These are phyloP conservation scores for Acephala macrosclerotiorum DNA, from an alignment of 2,329 filamentous ascomycete species.

Conservation along the genomic window DNA sequence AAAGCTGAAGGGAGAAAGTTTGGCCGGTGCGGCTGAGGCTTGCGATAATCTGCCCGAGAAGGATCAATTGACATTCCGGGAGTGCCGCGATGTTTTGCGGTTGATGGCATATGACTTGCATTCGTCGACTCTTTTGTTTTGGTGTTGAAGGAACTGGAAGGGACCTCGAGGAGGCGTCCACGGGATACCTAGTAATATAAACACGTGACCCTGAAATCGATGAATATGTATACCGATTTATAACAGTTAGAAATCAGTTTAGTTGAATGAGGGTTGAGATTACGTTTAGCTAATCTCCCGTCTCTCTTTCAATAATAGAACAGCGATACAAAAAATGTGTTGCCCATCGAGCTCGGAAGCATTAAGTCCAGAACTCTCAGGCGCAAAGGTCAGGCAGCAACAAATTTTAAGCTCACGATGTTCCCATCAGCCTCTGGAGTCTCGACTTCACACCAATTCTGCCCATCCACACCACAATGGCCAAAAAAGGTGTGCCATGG, in stretches of 20 bases:
- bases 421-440: background rate
- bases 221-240: too few species aligned
- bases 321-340: background rate
- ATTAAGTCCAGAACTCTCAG: too few species aligned
- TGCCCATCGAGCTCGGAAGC: too few species aligned
- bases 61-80: slow-evolving; percentile 6
- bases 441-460: background rate
- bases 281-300: too few species aligned
- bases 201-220: too few species aligned
- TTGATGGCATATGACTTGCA: slow-evolving; percentile 5
- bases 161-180: too few species aligned
- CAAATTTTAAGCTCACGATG: slow-evolving; percentile 1
- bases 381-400: background rate
- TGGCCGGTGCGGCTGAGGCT: slow-evolving; percentile 11
- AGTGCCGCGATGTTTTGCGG: background rate
- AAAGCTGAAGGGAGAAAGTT: background rate
- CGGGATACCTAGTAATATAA: too few species aligned
- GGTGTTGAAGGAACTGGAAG: too few species aligned
- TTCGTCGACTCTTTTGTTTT: background rate
- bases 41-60: slow-evolving; percentile 2
- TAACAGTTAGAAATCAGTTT: too few species aligned
- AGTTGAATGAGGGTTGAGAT: too few species aligned
- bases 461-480: slow-evolving; percentile 25
- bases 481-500: slow-evolving; percentile 24
- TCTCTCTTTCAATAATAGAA: too few species aligned